phyloP scores from a whole-genome alignment of 2,329 filamentous ascomycete species.

The Tolypocladium tundrense region DNA sequence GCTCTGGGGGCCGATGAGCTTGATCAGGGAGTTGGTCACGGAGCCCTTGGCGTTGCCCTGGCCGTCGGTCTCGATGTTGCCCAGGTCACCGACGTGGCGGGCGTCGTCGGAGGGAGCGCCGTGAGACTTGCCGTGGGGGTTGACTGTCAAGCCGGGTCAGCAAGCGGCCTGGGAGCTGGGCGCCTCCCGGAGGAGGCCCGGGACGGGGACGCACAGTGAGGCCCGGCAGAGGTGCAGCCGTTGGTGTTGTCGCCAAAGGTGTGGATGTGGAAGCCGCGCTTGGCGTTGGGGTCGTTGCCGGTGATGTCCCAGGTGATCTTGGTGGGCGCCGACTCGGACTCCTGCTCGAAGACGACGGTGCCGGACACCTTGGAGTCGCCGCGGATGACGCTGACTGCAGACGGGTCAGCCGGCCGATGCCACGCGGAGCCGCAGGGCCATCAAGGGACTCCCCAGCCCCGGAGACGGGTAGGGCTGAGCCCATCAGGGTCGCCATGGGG shows the following conservation, averaged over 20 bases:
- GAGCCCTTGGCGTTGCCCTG: constrained; percentile 84
- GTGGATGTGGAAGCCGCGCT: constrained; percentile 98
- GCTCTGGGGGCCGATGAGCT: constrained; percentile 93
- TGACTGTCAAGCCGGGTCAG: constrained; percentile 51
- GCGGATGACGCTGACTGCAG: constrained; percentile 84
- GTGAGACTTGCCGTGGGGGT: constrained; percentile 87
- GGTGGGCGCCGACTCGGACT: constrained; percentile 69
- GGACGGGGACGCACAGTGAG: constrained; percentile 66
- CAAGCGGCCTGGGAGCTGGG: neutral
- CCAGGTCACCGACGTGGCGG: constrained; percentile 94
- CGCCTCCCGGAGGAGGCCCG: neutral
- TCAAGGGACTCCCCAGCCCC: constrained; percentile 20
- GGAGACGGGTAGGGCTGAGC: constrained; percentile 5
- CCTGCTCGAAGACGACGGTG: constrained; percentile 92
- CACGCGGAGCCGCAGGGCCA: constrained; percentile 7
- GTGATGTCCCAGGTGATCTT: constrained; percentile 86
- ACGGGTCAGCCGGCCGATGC: constrained; percentile 1
- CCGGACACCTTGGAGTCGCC: constrained; percentile 95
- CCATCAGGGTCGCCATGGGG: constrained; percentile 33
- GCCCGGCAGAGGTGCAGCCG: constrained; percentile 95
- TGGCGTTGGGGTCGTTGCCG: constrained; percentile 86
- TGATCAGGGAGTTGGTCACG: constrained; percentile 71
- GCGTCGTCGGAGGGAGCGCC: constrained; percentile 72
- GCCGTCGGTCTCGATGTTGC: constrained; percentile 91
- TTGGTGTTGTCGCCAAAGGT: constrained; percentile 99